Conservation (phyloP, 176 grass and related monocot genomes). For the Triticum dicoccoides region DNA sequence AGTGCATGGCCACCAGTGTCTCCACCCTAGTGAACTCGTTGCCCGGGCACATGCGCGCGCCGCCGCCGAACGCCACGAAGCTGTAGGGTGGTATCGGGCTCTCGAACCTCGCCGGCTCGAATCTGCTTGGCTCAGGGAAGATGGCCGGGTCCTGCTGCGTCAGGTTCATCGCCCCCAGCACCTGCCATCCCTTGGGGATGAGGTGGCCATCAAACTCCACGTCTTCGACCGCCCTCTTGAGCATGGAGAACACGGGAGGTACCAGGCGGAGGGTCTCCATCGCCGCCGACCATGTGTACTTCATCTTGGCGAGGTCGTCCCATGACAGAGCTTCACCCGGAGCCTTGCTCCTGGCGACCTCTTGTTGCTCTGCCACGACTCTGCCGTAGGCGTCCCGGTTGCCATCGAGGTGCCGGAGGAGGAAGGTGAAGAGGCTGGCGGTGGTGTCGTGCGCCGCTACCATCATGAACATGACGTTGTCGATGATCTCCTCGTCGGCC, state of each 20-base stretch:
- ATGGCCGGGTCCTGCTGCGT: slow-evolving; percentile 29
- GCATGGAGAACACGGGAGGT: slow-evolving; percentile 21
- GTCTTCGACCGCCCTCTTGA: slow-evolving; percentile 25
- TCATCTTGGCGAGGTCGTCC: slow-evolving; percentile 1
- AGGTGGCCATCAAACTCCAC: slow-evolving; percentile 25
- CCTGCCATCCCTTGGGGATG: slow-evolving; percentile 38
- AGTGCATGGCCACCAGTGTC: slow-evolving; percentile 19
- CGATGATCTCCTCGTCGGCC: slow-evolving; percentile 35
- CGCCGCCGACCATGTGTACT: slow-evolving; percentile 34
- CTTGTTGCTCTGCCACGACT: background rate
- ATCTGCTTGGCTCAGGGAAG: slow-evolving; percentile 36
- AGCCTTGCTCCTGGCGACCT: background rate
- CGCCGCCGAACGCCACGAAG: slow-evolving; percentile 34
- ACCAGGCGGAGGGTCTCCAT: slow-evolving; percentile 45
- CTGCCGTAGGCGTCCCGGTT: background rate
- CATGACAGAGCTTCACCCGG: background rate
- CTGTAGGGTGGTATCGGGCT: slow-evolving; percentile 20
- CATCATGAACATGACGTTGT: slow-evolving; percentile 37
- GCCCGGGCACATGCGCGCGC: slow-evolving; percentile 31
- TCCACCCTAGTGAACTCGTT: slow-evolving; percentile 37
- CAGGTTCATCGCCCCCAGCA: background rate
- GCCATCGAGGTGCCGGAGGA: slow-evolving; percentile 31
- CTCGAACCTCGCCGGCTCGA: slow-evolving; percentile 31
- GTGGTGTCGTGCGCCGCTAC: slow-evolving; percentile 40
- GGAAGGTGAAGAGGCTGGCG: slow-evolving; percentile 36